phyloP scores from a whole-genome alignment of 208 protist species.

The Leishmania gerbilli region DNA sequence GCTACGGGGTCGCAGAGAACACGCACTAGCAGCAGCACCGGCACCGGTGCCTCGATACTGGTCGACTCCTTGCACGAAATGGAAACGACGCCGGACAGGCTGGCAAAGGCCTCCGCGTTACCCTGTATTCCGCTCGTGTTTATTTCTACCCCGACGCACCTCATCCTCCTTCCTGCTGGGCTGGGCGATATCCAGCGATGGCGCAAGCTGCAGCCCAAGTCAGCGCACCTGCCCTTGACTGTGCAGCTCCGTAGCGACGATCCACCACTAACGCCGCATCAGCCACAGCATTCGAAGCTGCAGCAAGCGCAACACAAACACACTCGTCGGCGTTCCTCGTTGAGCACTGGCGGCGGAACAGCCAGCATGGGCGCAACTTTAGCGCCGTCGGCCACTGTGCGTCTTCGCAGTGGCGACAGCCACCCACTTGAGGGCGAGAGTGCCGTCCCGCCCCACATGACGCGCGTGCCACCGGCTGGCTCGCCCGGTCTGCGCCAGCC shows the following conservation, averaged over 20 bases:
- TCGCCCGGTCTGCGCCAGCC: not conserved
- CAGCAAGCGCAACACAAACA: not conserved
- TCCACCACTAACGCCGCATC: not conserved
- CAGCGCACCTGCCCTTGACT: conserved; percentile 28
- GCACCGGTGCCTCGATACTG: not conserved
- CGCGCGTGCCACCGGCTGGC: not conserved
- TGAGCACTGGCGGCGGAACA: not conserved
- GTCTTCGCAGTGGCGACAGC: not conserved
- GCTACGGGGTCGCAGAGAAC: not conserved
- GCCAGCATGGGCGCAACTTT: not conserved
- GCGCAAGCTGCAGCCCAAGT: conserved; percentile 31
- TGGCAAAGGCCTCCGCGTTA: not conserved
- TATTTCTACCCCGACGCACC: conserved; percentile 27
- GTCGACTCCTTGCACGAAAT: not conserved
- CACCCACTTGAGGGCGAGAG: not conserved
- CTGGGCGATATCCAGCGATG: conserved; percentile 26
- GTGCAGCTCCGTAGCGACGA: conserved; percentile 25
- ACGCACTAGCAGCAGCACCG: not conserved
- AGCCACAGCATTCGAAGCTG: not conserved
- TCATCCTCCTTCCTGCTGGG: conserved; percentile 24
- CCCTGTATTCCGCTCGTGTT: conserved; percentile 24
- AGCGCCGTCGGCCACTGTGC: not conserved
- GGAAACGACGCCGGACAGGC: not conserved
- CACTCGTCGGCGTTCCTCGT: not conserved
- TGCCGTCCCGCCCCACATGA: not conserved